These are phyloP conservation scores for Astragalus glycyphyllos DNA, from an alignment of 306 rosid species.

Conservation along the genomic window DNA sequence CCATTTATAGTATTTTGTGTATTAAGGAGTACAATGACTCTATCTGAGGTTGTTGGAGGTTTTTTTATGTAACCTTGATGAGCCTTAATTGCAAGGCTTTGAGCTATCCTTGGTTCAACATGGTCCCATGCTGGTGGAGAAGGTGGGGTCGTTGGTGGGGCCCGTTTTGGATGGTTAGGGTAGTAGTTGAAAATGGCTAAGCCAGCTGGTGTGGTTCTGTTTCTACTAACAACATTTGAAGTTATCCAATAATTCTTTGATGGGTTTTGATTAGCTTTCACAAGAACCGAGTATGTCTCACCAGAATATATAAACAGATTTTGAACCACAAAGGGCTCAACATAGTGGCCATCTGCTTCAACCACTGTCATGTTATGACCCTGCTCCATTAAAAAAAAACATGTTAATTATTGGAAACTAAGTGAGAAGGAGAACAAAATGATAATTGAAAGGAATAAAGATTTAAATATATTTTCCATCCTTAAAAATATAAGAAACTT, in stretches of 20 bases:
- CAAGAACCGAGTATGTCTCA: slow-evolving; percentile 85
- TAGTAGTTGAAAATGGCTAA: slow-evolving; percentile 74
- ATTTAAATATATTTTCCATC: no score
- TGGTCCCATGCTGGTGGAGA: slow-evolving; percentile 71
- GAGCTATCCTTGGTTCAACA: slow-evolving; percentile 45
- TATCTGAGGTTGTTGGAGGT: slow-evolving; percentile 71
- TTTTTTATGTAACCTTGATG: slow-evolving; percentile 49
- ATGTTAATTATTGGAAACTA: background rate
- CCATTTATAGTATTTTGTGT: slow-evolving; percentile 64
- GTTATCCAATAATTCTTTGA: slow-evolving; percentile 83
- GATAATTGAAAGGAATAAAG: no score
- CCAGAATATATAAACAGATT: slow-evolving; percentile 83
- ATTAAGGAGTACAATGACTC: slow-evolving; percentile 78
- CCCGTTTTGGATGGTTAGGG: slow-evolving; percentile 74
- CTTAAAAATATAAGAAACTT: no score
- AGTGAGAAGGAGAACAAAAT: background rate
- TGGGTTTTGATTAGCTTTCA: slow-evolving; percentile 75
- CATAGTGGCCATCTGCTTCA: slow-evolving; percentile 92
- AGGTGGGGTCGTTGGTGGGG: slow-evolving; percentile 63
- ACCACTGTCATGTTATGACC: slow-evolving; percentile 93
- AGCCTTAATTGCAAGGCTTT: slow-evolving; percentile 72
- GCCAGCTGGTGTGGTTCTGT: slow-evolving; percentile 70
- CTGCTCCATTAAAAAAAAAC: slow-evolving; percentile 47
- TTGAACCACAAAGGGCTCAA: slow-evolving; percentile 77
- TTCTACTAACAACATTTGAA: slow-evolving; percentile 65